phyloP scores from a whole-genome alignment of 306 rosid species.

The Cicer cuneatum region DNA sequence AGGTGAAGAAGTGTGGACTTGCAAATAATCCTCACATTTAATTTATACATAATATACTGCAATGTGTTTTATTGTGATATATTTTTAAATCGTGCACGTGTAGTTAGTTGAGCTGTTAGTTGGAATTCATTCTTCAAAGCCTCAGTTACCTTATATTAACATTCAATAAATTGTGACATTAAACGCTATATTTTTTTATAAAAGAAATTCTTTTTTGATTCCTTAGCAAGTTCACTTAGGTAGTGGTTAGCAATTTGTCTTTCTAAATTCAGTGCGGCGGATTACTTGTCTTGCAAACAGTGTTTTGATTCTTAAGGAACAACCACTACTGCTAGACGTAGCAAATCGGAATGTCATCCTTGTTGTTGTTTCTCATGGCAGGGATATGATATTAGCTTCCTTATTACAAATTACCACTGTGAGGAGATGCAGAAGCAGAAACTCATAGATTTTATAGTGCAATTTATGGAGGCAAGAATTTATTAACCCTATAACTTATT shows the following conservation, averaged over 20 bases:
- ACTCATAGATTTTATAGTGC: constrained; percentile 94
- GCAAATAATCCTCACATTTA: background rate
- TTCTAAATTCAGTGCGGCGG: background rate
- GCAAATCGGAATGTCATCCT: constrained; percentile 22
- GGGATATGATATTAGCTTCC: constrained; percentile 99
- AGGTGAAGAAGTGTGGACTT: constrained; percentile 13
- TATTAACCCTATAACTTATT: constrained; percentile 37
- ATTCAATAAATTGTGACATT: background rate
- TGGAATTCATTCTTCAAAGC: background rate
- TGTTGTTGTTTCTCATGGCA: constrained; percentile 51
- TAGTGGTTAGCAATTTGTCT: background rate
- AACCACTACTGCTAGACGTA: constrained; percentile 8
- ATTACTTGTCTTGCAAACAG: constrained; percentile 36
- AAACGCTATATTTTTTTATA: background rate
- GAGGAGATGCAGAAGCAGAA: constrained; percentile 98
- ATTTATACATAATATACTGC: background rate
- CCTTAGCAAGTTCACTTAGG: background rate
- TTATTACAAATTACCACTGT: constrained; percentile 89
- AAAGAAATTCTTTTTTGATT: background rate
- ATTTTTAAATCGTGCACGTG: background rate
- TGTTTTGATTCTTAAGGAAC: constrained; percentile 12
- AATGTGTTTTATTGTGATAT: background rate
- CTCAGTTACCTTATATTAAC: background rate
- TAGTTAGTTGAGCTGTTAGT: background rate
- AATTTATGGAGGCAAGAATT: constrained; percentile 95